Evolutionary conservation across 2,329 filamentous ascomycete species (phyloP).

Genomic region (Cladophialophora yegresii): DNA sequence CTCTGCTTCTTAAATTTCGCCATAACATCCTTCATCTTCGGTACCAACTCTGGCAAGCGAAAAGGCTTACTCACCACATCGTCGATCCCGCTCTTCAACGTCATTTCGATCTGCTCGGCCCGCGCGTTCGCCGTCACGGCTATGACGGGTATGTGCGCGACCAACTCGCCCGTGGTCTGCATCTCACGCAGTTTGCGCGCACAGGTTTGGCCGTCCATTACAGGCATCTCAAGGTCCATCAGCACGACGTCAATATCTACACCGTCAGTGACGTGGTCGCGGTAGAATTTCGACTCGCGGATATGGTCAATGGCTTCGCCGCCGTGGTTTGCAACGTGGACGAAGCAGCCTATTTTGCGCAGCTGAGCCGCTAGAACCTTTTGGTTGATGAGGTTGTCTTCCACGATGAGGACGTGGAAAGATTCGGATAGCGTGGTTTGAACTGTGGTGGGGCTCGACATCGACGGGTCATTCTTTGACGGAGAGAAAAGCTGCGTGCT

Average conservation of each 20-base stretch:
- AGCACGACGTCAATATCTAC: conserved; percentile 63
- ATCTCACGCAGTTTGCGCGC: conserved; percentile 68
- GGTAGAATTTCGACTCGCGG: conserved; percentile 75
- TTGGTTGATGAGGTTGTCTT: conserved; percentile 51
- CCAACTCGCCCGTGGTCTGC: conserved; percentile 57
- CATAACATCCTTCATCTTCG: conserved; percentile 64
- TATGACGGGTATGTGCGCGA: conserved; percentile 40
- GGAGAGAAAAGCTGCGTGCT: conserved; percentile 7
- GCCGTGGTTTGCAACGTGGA: conserved; percentile 45
- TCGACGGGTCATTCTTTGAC: background rate
- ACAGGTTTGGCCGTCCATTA: conserved; percentile 79
- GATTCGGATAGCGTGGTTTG: conserved; percentile 1
- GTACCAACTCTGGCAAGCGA: conserved; percentile 68
- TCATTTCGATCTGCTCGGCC: conserved; percentile 70
- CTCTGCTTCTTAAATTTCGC: conserved; percentile 20
- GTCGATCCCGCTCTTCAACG: conserved; percentile 73
- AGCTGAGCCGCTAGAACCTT: conserved; percentile 45
- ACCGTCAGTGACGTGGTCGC: conserved; percentile 28
- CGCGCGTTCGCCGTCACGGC: conserved; percentile 70
- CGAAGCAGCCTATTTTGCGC: conserved; percentile 41
- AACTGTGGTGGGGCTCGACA: background rate
- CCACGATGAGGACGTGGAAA: conserved; percentile 44
- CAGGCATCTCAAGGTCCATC: conserved; percentile 82
- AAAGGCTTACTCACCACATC: conserved; percentile 80
- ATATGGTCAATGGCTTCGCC: conserved; percentile 49